Conservation (phyloP, 108 stramenopile genomes). For the Conticribra weissflogii region DNA sequence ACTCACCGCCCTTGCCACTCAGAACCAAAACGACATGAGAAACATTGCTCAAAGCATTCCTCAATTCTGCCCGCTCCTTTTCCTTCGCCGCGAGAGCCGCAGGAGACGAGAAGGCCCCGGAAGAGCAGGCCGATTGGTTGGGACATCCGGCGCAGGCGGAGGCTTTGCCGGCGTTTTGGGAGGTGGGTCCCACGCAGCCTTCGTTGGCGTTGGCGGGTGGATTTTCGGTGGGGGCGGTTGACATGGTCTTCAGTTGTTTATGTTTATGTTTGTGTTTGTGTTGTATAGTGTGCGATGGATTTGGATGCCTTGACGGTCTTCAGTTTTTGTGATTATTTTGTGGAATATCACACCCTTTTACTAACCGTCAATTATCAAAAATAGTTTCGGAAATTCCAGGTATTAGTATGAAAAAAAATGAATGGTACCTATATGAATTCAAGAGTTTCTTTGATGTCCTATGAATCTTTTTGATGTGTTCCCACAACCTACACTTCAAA, state of each 20-base stretch:
- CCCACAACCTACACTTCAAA: no score
- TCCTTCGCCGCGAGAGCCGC: conserved; percentile 65
- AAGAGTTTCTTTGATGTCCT: no score
- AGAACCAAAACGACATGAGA: conserved; percentile 94
- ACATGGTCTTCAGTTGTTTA: conserved; percentile 1
- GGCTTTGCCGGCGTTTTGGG: conserved; percentile 92
- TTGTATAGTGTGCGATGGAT: no score
- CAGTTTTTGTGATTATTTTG: no score
- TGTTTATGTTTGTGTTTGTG: no score
- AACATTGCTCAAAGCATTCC: conserved; percentile 77
- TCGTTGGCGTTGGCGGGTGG: conserved; percentile 82
- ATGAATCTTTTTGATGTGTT: no score
- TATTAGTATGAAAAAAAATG: no score
- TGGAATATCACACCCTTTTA: no score
- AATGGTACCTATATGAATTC: no score
- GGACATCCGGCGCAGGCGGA: conserved; percentile 97
- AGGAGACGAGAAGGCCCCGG: conserved; percentile 80
- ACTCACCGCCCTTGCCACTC: conserved; percentile 98
- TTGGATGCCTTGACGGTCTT: no score
- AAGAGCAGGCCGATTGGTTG: conserved; percentile 92
- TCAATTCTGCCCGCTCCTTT: conserved; percentile 58
- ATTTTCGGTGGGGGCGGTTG: conserved; percentile 17
- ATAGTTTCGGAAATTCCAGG: no score
- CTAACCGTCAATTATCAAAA: no score
- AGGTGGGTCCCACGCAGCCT: conserved; percentile 93